Conservation (phyloP, 2,329 filamentous ascomycete species). For the Colletotrichum melonis region DNA sequence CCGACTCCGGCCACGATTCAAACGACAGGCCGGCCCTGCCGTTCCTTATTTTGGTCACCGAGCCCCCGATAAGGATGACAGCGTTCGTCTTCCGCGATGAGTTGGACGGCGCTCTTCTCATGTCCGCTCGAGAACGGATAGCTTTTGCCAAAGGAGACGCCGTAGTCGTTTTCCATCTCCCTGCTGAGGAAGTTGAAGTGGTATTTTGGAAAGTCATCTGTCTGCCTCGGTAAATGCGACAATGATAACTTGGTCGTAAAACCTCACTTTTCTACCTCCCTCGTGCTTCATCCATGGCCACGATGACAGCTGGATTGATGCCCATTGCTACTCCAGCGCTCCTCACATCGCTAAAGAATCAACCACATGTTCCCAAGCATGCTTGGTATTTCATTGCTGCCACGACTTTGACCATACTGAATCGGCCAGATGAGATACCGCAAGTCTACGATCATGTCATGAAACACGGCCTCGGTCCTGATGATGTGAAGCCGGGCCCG, state of each 20-base stretch:
- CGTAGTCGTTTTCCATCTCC: not conserved
- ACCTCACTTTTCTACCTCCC: no score
- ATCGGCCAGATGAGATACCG: slow-evolving; percentile 60
- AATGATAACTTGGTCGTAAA: not conserved
- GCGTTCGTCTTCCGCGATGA: not conserved
- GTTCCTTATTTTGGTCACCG: not conserved
- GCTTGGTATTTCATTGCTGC: slow-evolving; percentile 62
- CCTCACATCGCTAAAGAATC: slow-evolving; percentile 52
- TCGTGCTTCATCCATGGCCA: not conserved
- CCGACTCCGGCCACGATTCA: not conserved
- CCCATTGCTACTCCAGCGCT: slow-evolving; percentile 53
- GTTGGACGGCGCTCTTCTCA: not conserved
- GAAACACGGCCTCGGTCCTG: slow-evolving; percentile 40
- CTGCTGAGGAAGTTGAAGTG: not conserved
- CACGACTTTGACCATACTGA: slow-evolving; percentile 58
- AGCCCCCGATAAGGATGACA: not conserved
- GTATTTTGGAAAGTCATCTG: not conserved
- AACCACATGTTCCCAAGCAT: slow-evolving; percentile 55
- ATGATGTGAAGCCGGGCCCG: slow-evolving; percentile 39
- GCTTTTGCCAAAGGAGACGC: not conserved
- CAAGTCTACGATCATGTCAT: slow-evolving; percentile 57
- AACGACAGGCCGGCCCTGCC: not conserved
- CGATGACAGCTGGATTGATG: slow-evolving; percentile 35
- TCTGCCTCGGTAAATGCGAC: not conserved
- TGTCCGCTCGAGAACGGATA: not conserved